A percentile compares a stretch with the other conserved stretches of the same genome.
Conservation (phyloP, 164 flowering plant species). For the Magnolia sinica region DNA sequence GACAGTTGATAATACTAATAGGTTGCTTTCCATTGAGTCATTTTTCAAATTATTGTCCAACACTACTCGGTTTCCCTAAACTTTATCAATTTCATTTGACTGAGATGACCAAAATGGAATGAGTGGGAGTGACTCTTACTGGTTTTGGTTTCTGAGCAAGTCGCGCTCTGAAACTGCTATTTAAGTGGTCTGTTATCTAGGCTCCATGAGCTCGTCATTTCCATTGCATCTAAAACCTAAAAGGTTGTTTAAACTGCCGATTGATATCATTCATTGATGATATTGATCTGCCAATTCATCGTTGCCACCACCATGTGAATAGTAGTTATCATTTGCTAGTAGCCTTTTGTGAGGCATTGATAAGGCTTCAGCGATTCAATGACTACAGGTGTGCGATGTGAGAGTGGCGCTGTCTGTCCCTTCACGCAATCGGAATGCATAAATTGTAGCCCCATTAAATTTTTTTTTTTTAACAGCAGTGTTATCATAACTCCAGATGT, state of each 20-base stretch:
- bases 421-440: too few relatives aligned
- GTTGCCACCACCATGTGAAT: neutral
- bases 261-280: neutral
- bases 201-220: too few relatives aligned
- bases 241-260: neutral
- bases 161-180: neutral
- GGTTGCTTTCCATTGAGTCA: neutral
- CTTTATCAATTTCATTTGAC: neutral
- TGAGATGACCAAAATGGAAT: neutral
- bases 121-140: neutral
- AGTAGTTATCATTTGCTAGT: neutral
- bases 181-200: neutral
- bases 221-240: neutral
- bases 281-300: neutral
- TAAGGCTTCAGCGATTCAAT: neutral
- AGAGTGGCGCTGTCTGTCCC: neutral
- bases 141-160: neutral
- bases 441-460: too few relatives aligned
- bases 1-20: neutral
- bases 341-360: neutral
- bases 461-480: too few relatives aligned
- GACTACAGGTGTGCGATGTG: neutral
- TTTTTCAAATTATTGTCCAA: neutral
- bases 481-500: too few relatives aligned
- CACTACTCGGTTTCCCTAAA: neutral